Conservation (phyloP, 2,329 filamentous ascomycete genomes). For the Hypoxylon rubiginosum region DNA sequence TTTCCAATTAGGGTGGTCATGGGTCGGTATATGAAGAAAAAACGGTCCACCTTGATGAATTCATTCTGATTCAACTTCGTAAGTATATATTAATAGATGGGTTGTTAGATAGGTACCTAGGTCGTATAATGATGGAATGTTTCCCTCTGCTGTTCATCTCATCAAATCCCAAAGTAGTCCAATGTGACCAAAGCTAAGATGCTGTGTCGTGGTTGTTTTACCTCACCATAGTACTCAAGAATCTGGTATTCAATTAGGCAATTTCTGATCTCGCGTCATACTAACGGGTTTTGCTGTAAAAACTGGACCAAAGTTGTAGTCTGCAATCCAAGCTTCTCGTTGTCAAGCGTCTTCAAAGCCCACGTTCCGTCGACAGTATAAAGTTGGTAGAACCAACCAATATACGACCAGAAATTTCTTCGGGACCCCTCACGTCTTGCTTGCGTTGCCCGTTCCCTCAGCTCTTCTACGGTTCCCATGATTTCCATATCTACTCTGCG, state of each 20-base stretch:
- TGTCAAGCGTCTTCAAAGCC: slow-evolving; percentile 31
- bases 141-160: no score
- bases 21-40: slow-evolving; percentile 11
- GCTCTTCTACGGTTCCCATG: slow-evolving; percentile 36
- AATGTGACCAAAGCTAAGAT: no score
- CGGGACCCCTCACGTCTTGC: slow-evolving; percentile 24
- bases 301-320: slow-evolving; percentile 37
- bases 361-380: slow-evolving; percentile 35
- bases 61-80: not conserved
- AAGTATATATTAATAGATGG: not conserved
- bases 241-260: not conserved
- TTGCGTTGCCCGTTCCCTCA: slow-evolving; percentile 13
- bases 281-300: slow-evolving; percentile 34
- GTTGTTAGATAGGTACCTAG: not conserved
- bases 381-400: slow-evolving; percentile 38
- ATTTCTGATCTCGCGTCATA: slow-evolving; percentile 17
- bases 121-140: not conserved
- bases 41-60: slow-evolving; percentile 10
- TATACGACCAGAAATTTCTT: slow-evolving; percentile 39
- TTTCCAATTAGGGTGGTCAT: slow-evolving; percentile 5
- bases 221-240: not conserved
- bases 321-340: slow-evolving; percentile 38
- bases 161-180: no score
- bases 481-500: slow-evolving; percentile 26
- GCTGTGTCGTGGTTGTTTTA: no score